Percentiles rank a stretch among this genome's conserved stretches.
These are phyloP conservation scores for Osmanthus fragrans DNA, from an alignment of 257 asterid species.

Conservation along the genomic window DNA sequence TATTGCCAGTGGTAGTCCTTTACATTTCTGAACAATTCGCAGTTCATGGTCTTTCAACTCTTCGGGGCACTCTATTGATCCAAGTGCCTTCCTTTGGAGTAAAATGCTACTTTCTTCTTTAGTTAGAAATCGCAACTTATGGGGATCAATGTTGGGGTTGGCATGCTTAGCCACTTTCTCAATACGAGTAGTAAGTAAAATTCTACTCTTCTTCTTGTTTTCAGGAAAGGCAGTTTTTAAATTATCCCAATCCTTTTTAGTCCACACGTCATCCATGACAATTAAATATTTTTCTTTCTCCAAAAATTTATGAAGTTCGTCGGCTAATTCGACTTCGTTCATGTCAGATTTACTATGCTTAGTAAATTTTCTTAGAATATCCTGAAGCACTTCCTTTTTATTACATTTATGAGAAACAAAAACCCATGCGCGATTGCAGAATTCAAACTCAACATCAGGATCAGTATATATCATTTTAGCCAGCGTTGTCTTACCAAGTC, in stretches of 20 bases:
- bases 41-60: not conserved
- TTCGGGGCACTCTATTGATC: not conserved
- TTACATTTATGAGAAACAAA: not conserved
- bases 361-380: conserved; percentile 2
- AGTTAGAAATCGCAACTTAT: not conserved
- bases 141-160: not conserved
- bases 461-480: conserved; percentile 25
- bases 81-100: conserved; percentile 12
- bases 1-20: conserved; percentile 22
- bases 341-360: not conserved
- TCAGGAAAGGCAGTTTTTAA: conserved; percentile 9
- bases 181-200: conserved; percentile 17
- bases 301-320: not conserved
- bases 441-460: conserved; percentile 21
- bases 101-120: conserved; percentile 1
- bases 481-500: not conserved
- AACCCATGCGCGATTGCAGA: conserved; percentile 15
- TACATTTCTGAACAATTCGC: conserved; percentile 12
- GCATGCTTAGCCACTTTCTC: not conserved
- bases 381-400: conserved; percentile 19
- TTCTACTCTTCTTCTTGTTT: conserved; percentile 13
- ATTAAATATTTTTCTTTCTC: too few relatives aligned
- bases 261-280: conserved; percentile 30
- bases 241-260: not conserved
- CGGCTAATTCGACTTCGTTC: not conserved